Evolutionary conservation across 2,329 filamentous ascomycete genomes (phyloP).

Genomic region (Fusarium liriodendri): DNA sequence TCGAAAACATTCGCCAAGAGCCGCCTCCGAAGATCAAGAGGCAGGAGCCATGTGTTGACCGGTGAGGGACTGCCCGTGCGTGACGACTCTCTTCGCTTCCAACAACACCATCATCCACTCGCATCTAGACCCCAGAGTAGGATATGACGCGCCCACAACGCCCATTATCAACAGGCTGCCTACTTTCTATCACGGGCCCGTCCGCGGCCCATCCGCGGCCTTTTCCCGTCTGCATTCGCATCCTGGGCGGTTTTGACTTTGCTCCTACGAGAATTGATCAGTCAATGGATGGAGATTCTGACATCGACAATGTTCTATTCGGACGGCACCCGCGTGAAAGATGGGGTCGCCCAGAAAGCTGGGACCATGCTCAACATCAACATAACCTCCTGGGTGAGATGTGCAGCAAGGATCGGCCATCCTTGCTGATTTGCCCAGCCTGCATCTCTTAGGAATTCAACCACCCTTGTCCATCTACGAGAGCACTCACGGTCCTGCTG

Average conservation of each 20-base stretch:
- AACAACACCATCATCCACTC: slow-evolving; percentile 35
- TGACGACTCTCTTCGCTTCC: slow-evolving; percentile 41
- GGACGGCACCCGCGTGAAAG: slow-evolving; percentile 10
- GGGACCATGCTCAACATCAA: slow-evolving; percentile 12
- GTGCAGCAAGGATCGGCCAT: slow-evolving; percentile 24
- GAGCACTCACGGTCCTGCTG: slow-evolving; percentile 4
- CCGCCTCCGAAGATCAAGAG: slow-evolving; percentile 12
- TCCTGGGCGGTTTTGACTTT: slow-evolving; percentile 13
- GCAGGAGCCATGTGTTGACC: slow-evolving; percentile 36
- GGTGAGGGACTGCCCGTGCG: slow-evolving; percentile 39
- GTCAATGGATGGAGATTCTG: slow-evolving; percentile 10
- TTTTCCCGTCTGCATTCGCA: slow-evolving; percentile 19
- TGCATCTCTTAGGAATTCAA: slow-evolving; percentile 25
- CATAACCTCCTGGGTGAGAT: slow-evolving; percentile 6
- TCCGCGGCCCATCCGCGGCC: slow-evolving; percentile 14
- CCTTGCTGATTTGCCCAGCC: slow-evolving; percentile 26
- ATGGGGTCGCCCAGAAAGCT: slow-evolving; percentile 29
- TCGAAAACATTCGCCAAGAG: slow-evolving; percentile 4
- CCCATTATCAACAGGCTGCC: neutral
- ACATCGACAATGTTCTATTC: slow-evolving; percentile 10
- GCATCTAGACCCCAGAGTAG: slow-evolving; percentile 38
- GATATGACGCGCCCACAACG: slow-evolving; percentile 22
- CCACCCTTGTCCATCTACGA: slow-evolving; percentile 8
- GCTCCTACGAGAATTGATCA: slow-evolving; percentile 21
- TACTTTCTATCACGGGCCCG: neutral